Base-by-base conservation (phyloP, 208 protist species). In the Trypanosoma lewisi region DNA sequence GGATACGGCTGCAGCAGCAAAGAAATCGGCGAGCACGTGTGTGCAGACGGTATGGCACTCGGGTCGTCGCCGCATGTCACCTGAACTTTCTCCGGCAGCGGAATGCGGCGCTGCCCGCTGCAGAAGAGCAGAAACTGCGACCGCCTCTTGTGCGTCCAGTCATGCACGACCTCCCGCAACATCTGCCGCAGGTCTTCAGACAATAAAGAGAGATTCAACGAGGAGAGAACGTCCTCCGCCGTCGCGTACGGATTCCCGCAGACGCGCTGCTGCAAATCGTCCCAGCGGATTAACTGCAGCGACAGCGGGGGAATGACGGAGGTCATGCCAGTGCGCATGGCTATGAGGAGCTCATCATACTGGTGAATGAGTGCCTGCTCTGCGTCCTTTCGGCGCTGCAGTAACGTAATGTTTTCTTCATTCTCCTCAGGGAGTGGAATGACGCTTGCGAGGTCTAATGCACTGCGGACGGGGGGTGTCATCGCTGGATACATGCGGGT, bases 1-100 rank as follows among this genome's bases (percentile, higher is more conserved):
- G 57, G n/a, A 67, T 87, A 96, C 19, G 86, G 86, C 63, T 94
- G 90, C 54, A 96, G 75, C 11, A 75, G 75, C 27, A 96, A 63
- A 8, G 90, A 94, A 41, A 94, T 94, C 17, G 90, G 90, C 21
- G 81, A 91, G 74, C 90, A 96, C 11, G 90, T 96, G 78, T 96
- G 90, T 19, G 90, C 82, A 2, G 90, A 94, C 16, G 90, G 90
- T 33, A 94, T 62, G 23, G 75, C 75, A 4, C 64, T 54, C 1
- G 82, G 69, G 58, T 96, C 82, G 60, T 96, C 90, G 21, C 90
- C 90, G 59, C 82, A 90, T 31, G 68, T 76, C 27, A 96, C 90
- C 31, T 83, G 62, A 31, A 96, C 79, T 67, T 80, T 82, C 50
- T 96, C 87, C 7, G 85, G 84, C 28, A 96, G 71, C 11, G 90